These are phyloP conservation scores for Tilletiaria anomala DNA, from an alignment of 1,284 basidiomycete species.

Conservation along the genomic window DNA sequence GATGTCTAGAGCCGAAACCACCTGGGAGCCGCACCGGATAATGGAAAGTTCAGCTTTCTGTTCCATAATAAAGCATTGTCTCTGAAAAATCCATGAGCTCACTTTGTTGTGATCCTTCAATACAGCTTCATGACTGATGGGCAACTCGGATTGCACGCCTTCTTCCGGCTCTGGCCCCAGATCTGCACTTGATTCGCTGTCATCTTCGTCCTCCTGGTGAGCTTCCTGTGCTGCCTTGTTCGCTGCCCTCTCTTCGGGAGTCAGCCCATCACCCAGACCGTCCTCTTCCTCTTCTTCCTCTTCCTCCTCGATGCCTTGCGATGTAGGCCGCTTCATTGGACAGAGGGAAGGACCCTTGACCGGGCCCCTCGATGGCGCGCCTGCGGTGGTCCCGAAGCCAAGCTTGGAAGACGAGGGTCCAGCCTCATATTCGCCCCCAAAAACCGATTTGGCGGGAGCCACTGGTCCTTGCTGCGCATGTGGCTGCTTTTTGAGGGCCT, in stretches of 20 bases:
- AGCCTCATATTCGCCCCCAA: no score
- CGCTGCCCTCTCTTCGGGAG: not conserved
- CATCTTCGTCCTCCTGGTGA: not conserved
- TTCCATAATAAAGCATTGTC: not conserved
- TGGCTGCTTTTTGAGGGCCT: not conserved
- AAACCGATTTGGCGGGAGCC: no score
- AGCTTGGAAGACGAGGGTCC: no score
- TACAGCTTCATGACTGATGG: constrained; percentile 15
- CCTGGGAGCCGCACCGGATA: constrained; percentile 39
- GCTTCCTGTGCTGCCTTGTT: constrained; percentile 1
- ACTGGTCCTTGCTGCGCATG: no score
- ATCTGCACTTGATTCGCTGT: constrained; percentile 3
- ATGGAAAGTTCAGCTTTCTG: not conserved
- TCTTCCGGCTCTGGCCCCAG: constrained; percentile 10
- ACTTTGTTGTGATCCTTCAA: constrained; percentile 84
- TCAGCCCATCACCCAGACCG: not conserved
- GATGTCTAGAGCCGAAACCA: constrained; percentile 75
- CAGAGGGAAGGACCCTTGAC: no score
- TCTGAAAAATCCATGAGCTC: constrained; percentile 4
- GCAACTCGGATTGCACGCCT: not conserved
- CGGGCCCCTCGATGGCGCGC: no score
- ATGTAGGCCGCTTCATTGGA: no score
- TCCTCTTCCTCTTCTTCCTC: not conserved
- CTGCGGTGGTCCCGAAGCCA: no score
- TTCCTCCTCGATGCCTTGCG: no score